phyloP scores from a whole-genome alignment of 805 yeast genomes.

The Kazachstania martiniae region DNA sequence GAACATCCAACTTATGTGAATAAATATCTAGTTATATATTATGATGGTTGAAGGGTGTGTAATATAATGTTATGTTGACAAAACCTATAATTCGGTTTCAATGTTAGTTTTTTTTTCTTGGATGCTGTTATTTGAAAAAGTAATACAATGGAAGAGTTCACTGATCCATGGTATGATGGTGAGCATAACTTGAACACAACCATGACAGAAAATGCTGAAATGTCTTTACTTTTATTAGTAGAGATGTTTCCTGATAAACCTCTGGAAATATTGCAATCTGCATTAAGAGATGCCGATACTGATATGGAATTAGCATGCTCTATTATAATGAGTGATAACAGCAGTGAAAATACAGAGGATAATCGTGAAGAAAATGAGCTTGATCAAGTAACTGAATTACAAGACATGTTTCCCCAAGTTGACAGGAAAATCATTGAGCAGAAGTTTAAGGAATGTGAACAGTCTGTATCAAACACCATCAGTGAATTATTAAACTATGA shows the following conservation, averaged over 20 bases:
- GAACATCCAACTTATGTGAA: too few species aligned
- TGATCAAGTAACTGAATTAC: conserved; percentile 12
- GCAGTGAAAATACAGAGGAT: background rate
- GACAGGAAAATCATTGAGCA: conserved; percentile 23
- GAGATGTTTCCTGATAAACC: conserved; percentile 18
- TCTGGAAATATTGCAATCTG: conserved; percentile 5
- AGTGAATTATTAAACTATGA: conserved; percentile 13
- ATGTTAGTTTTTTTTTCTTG: too few species aligned
- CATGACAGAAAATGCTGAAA: too few species aligned
- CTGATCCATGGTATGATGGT: too few species aligned
- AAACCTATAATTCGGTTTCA: too few species aligned
- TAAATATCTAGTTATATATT: too few species aligned
- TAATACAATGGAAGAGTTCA: too few species aligned
- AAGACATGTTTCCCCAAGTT: conserved; percentile 38
- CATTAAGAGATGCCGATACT: conserved; percentile 12
- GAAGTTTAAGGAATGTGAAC: conserved; percentile 22
- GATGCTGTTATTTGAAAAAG: too few species aligned
- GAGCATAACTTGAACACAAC: too few species aligned
- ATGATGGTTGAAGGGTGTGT: too few species aligned
- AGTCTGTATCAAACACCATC: conserved; percentile 23
- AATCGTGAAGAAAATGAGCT: background rate
- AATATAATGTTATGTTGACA: too few species aligned
- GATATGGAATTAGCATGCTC: conserved; percentile 17
- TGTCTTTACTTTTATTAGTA: too few species aligned
- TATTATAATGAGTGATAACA: conserved; percentile 15